Evolutionary conservation across 176 grass and related monocot genomes (phyloP).

Genomic region (Triticum urartu): DNA sequence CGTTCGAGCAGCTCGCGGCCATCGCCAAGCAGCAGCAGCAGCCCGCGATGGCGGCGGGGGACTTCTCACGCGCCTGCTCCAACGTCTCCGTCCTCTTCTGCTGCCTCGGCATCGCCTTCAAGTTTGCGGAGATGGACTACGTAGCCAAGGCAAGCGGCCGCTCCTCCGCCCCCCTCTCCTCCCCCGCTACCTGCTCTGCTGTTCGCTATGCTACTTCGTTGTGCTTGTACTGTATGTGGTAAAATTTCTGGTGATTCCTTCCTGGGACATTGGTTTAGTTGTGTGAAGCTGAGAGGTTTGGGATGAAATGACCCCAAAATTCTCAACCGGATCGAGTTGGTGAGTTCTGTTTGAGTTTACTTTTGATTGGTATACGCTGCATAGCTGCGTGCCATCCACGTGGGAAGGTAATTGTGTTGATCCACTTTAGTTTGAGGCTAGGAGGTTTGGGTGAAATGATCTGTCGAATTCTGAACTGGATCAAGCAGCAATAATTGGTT

Average conservation of each 20-base stretch:
- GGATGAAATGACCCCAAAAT: not conserved
- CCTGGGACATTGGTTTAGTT: not conserved
- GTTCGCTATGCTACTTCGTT: not conserved
- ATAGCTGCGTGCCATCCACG: too few species aligned
- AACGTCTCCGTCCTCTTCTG: conserved; percentile 90
- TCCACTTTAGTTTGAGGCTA: too few species aligned
- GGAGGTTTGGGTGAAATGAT: too few species aligned
- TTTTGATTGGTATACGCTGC: not conserved
- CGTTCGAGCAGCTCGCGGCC: conserved; percentile 73
- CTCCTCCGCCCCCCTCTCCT: not conserved
- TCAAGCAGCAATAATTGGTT: too few species aligned
- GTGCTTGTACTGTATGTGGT: not conserved
- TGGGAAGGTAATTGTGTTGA: too few species aligned
- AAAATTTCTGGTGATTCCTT: not conserved
- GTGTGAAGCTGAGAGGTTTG: not conserved
- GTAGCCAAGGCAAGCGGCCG: conserved; percentile 62
- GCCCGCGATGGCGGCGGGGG: conserved; percentile 48
- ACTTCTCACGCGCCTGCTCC: conserved; percentile 78
- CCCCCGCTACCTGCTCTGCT: not conserved
- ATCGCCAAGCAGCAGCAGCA: conserved; percentile 25
- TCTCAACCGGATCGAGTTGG: not conserved
- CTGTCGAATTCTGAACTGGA: too few species aligned
- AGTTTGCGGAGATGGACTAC: conserved; percentile 98
- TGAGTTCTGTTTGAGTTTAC: too few species aligned
- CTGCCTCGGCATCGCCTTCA: conserved; percentile 93